Evolutionary conservation across 257 asterid species (phyloP), one percentile per base, ranked within the genome.

Genomic region (Solanum chmielewskii): DNA sequence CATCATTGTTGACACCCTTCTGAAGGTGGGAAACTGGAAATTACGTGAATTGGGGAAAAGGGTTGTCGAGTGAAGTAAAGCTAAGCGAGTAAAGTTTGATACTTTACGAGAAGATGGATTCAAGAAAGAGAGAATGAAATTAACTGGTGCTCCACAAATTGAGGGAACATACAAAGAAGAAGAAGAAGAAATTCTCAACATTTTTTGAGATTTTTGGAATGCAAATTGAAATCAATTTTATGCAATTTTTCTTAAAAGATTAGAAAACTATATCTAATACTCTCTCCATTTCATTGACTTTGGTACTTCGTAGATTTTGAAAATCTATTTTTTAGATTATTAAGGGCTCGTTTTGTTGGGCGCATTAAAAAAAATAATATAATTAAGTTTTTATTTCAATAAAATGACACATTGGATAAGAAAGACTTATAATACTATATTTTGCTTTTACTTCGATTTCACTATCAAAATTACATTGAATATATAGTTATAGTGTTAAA

Each of bases 181-280:
- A 49, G 62, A 18, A 52, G 62, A 88, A 45, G 85, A 90, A 85
- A 91, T 91, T 88, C 96, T 91, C 74, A 94, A 87, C 96, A 95
- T 92, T 3, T 68, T 11, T 64, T n/a, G 31, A 7, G 33, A 5
- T 23, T 23, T 62, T 62, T 62, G 70, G 33, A 62, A n/a, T n/a
- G 70, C 70, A 23, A n/a, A 62, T 10, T 62, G 33, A 11, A 62
- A 62, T 62, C 16, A 62, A 62, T n/a, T 62, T 62, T n/a, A 11
- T 64, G 35, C 73, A 64, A 56, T 7, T n/a, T 11, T 66, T 66
- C 73, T 25, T 64, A 18, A 64, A 64, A n/a, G 16, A 64, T 64
- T 64, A 56, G 71, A n/a, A 64, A 64, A n/a, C 33, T n/a, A 64
- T n/a, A 11, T 56, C 25, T 56, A 20, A 11, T 56, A 59, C 27